phyloP scores from a whole-genome alignment of 768 basidiomycete genomes.

The Termitomyces sp. region DNA sequence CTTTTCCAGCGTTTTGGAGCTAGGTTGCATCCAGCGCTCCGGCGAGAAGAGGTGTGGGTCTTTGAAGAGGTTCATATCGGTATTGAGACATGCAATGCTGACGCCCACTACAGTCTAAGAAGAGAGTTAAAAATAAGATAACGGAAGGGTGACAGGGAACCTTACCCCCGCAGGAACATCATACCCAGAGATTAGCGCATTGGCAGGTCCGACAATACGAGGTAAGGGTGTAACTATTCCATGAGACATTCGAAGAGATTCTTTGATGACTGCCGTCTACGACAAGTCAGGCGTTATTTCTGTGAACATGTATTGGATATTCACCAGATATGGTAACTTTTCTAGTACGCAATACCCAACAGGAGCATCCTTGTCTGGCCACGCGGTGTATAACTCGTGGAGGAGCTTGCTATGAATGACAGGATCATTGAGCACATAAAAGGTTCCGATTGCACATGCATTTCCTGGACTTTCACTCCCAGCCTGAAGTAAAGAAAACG shows the following conservation, averaged over 20 bases:
- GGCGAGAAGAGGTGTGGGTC: constrained; percentile 36
- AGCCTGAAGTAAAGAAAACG: constrained; percentile 33
- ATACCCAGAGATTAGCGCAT: constrained; percentile 31
- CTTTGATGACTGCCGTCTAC: constrained; percentile 47
- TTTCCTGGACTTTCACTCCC: constrained; percentile 38
- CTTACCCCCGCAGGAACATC: constrained; percentile 35
- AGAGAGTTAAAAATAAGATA: not conserved
- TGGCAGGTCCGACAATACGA: constrained; percentile 36
- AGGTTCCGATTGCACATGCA: constrained; percentile 34
- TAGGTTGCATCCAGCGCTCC: constrained; percentile 38
- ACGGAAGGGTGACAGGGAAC: not conserved
- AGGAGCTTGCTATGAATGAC: constrained; percentile 24
- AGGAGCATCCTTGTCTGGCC: constrained; percentile 29
- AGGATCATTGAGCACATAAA: constrained; percentile 32
- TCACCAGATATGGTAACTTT: constrained; percentile 41
- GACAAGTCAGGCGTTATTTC: constrained; percentile 1
- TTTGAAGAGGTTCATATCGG: constrained; percentile 33
- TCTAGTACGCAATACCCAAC: constrained; percentile 30
- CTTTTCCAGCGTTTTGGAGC: constrained; percentile 28
- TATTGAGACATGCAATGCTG: constrained; percentile 36
- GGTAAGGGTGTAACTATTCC: constrained; percentile 40
- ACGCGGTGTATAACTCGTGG: constrained; percentile 31
- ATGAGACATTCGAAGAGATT: constrained; percentile 41
- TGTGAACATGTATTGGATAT: constrained; percentile 8
- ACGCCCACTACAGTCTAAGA: constrained; percentile 39